Evolutionary conservation across 1,284 basidiomycete species (phyloP).

Genomic region (Malassezia nana): DNA sequence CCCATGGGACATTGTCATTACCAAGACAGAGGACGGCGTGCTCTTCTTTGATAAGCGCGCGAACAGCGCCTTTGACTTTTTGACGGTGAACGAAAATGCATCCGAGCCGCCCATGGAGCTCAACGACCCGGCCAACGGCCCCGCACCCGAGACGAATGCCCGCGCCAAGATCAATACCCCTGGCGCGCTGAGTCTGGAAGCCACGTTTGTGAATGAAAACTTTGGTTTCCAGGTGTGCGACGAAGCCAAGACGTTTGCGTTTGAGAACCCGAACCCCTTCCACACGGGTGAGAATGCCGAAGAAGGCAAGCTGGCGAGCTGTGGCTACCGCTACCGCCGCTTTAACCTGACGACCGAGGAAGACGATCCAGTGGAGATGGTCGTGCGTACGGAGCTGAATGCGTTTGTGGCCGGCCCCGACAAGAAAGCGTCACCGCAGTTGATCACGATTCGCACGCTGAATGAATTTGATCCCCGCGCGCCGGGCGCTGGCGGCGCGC

Average conservation of each 20-base stretch:
- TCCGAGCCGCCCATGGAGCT: constrained; percentile 85
- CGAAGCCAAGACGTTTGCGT: constrained; percentile 55
- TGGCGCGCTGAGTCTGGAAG: constrained; percentile 85
- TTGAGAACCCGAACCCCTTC: constrained; percentile 59
- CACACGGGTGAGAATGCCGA: constrained; percentile 81
- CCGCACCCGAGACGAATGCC: constrained; percentile 27
- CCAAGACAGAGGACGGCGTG: constrained; percentile 74
- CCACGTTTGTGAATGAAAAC: constrained; percentile 98
- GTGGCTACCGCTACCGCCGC: constrained; percentile 89
- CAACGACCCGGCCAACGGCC: constrained; percentile 56
- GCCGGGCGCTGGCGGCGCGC: constrained; percentile 78
- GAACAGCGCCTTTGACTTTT: constrained; percentile 87
- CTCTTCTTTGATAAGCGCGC: constrained; percentile 91
- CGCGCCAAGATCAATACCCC: constrained; percentile 73
- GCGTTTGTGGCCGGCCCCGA: constrained; percentile 56
- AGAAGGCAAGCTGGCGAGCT: constrained; percentile 68
- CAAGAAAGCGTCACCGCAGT: constrained; percentile 24
- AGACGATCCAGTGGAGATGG: constrained; percentile 64
- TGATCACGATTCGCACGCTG: constrained; percentile 73
- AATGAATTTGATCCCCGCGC: constrained; percentile 95
- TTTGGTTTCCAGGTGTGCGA: constrained; percentile 91
- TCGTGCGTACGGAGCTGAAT: constrained; percentile 93
- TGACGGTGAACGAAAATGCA: constrained; percentile 98
- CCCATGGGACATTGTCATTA: constrained; percentile 96
- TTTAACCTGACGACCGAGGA: constrained; percentile 92